Base-by-base conservation (phyloP, 2,329 filamentous ascomycete species). In the Colletotrichum gigasporum region DNA sequence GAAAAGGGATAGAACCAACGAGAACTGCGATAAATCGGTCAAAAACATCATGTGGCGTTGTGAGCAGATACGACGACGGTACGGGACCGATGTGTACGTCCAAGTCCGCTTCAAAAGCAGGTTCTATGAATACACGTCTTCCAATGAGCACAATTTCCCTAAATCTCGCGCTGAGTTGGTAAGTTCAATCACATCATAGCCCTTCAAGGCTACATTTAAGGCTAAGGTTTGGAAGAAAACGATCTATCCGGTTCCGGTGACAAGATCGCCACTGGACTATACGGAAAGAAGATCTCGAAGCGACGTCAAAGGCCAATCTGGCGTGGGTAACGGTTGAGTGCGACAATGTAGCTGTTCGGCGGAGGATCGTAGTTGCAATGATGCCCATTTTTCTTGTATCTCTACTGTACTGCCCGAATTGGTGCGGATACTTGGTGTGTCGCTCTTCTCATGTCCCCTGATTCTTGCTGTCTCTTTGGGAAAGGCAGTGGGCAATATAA, bases 1-100 rank as follows among this genome's bases (percentile, higher is more conserved):
- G 39, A 52, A 52, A 52, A 10, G 52, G 20, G 35, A 55, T 26
- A 55, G 39, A 26, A 55, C 52, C 3, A 55, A 55, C 8, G 5
- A 55, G n/a, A 55, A 45, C 26, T 55, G 7, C 12, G 1, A 44
- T 1, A 44, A 55, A 34, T 26, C 12, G 3, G 37, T 34, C 0
- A 55, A 55, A 45, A 55, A 45, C 16, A 26, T 55, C 2, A 34
- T 45, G 3, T 55, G 7, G 39, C 16, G 16, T 44, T 55, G 18
- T 55, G 2, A 45, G 39, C 3, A 55, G 28, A 35, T 55, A 35
- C 10, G 12, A 44, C 7, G 7, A n/a, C 7, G 4, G 9, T 55
- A 45, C 4, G 4, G 16, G 18, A 39, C 52, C 5, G 18, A 45
- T 11, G 16, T 55, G 2, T 55, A 55, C n/a, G 12, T 55, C 18